Base-by-base conservation (phyloP, 116 monocot species). In the Zostera marina region DNA sequence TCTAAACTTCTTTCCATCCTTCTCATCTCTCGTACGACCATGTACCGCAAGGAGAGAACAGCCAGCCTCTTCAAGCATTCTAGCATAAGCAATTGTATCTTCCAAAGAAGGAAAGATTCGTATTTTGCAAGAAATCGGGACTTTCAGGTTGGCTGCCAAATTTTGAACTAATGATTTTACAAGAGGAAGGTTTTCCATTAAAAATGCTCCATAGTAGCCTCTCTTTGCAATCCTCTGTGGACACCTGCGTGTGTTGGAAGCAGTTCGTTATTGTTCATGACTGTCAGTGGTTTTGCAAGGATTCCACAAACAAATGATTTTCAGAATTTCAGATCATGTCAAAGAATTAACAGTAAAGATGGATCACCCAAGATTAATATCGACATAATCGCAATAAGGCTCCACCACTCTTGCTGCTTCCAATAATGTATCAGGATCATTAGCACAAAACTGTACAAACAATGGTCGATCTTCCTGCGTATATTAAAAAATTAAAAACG, bases 381-480 rank as follows among this genome's bases (percentile, higher is more conserved):
- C 96, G 5, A 89, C 82, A 60, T 89, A 98, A 74, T 98, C 90
- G 61, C 90, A 98, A 42, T 80, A 79, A 7, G 85, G 72, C 63
- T 89, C 85, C 22, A 98, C 85, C 43, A 72, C 19, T 63, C 78
- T 70, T 44, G 90, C 90, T 26, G 96, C 90, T 72, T 89, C 85
- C 44, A 98, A 49, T 26, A 98, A 66, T 26, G 76, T 63, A 42
- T 85, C 74, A 21, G 96, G 89, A 75, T 98, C 83, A 73, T 98
- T 98, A 32, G 96, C 96, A 76, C 96, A 98, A 48, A 98, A 98
- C 52, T 98, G 96, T 42, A 89, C 90, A 73, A 98, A 89, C 45
- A 98, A 73, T 3, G 96, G 90, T 17, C 85, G 89, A 68, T 98
- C 96, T 67, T 96, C 96, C 96, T 98, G 70, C 62, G 72, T 14